Base-by-base conservation (phyloP, 2,329 filamentous ascomycete species). In the Drechslerella stenobrocha region DNA sequence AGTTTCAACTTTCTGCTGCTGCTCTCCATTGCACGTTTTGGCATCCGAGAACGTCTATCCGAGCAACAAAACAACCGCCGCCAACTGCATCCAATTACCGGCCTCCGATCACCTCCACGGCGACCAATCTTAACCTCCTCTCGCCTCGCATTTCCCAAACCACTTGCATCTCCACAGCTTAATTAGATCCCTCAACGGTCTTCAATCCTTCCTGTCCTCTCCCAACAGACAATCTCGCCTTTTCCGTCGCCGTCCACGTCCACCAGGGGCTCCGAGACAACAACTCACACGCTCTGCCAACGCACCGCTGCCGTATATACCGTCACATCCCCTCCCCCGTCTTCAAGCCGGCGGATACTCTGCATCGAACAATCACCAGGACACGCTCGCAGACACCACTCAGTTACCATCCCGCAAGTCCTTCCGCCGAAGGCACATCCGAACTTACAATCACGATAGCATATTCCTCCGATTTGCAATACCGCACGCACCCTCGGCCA, bases 81-180 rank as follows among this genome's bases (percentile, higher is more conserved):
- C 8, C 15, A 18, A 18, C 37, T n/a, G 37, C 37, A 18, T n/a
- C 37, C 37, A 42, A 42, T 42, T 42, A 42, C 37, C 37, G 37
- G 37, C 37, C 37, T 42, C 37, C 37, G 37, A 42, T 42, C 37
- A 18, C 37, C 13, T 42, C 37, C 37, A n/a, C 13, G 8, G 18
- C 37, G n/a, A 42, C 28, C 37, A 42, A 42, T 42, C 37, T 42
- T 42, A 42, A 42, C 37, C n/a, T 42, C 15, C 37, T 42, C 37
- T 42, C 37, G 37, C 37, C 37, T 42, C 37, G 37, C 15, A n/a
- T 18, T 42, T 4, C 37, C 37, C 37, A 42, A 42, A 42, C 13
- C 37, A 18, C 5, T 30, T 11, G 22, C 37, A 3, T 13, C 37
- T 42, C 22, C 15, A 9, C 37, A 42, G 37, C 13, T 20, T 42